Evolutionary conservation across 2,329 filamentous ascomycete species (phyloP).

Genomic region (Orbilia oligospora): DNA sequence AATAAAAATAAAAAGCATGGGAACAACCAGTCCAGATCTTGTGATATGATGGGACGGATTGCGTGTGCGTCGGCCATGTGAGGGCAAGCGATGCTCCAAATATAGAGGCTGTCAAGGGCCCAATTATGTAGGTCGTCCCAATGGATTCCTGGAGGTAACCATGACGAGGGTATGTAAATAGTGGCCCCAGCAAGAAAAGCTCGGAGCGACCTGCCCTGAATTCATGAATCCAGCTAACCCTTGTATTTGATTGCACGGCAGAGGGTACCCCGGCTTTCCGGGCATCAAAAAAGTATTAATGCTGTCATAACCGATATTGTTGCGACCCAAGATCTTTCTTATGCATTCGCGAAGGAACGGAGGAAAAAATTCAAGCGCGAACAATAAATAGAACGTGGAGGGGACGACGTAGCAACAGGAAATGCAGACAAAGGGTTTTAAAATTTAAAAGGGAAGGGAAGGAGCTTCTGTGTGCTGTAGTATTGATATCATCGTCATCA

Average conservation of each 20-base stretch:
- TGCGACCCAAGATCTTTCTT: slow-evolving; percentile 38
- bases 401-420: background rate
- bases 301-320: slow-evolving; percentile 52
- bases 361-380: background rate
- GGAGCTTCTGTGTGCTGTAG: background rate
- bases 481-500: background rate
- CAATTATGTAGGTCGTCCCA: background rate
- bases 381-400: slow-evolving; percentile 11
- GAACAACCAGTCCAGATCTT: slow-evolving; percentile 18
- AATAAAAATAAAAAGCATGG: slow-evolving; percentile 6
- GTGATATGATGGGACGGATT: slow-evolving; percentile 17
- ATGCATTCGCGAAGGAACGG: slow-evolving; percentile 14
- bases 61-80: no score
- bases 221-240: slow-evolving; percentile 20
- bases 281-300: slow-evolving; percentile 31
- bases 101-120: slow-evolving; percentile 39
- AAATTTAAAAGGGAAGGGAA: background rate
- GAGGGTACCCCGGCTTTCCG: slow-evolving; percentile 20
- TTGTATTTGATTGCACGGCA: slow-evolving; percentile 24
- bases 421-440: no score
- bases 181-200: slow-evolving; percentile 8
- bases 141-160: slow-evolving; percentile 38
- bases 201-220: slow-evolving; percentile 31
- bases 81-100: slow-evolving; percentile 46
- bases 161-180: slow-evolving; percentile 40